Conservation (phyloP, 352 stramenopile genomes). For the Globisporangium iwayamae region DNA sequence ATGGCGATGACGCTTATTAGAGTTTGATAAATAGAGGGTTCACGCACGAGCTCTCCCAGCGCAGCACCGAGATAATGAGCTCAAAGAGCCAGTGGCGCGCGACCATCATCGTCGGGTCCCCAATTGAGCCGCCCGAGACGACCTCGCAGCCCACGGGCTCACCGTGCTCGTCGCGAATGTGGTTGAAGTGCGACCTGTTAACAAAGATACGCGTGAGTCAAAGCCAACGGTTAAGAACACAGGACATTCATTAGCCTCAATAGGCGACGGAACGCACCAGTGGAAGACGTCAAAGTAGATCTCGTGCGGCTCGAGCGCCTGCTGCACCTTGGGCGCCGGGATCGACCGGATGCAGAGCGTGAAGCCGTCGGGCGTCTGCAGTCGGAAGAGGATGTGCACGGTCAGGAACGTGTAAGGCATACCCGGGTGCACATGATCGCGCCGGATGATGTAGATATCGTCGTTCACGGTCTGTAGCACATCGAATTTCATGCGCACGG, state of each 20-base stretch:
- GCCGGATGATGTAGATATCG: constrained; percentile 52
- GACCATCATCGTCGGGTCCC: constrained; percentile 42
- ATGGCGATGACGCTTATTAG: neutral
- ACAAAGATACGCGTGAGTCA: neutral
- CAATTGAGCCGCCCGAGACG: constrained; percentile 48
- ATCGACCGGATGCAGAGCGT: constrained; percentile 61
- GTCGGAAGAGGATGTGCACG: constrained; percentile 53
- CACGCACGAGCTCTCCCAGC: constrained; percentile 52
- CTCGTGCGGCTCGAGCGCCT: constrained; percentile 39
- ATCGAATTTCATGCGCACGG: constrained; percentile 39
- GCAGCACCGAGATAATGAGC: constrained; percentile 56
- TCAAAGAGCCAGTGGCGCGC: constrained; percentile 66
- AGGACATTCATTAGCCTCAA: neutral
- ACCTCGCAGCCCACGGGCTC: constrained; percentile 42
- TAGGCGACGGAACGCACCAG: constrained; percentile 28
- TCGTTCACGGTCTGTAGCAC: constrained; percentile 52
- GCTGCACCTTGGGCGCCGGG: constrained; percentile 40
- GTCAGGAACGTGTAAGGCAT: constrained; percentile 53
- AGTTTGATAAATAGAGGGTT: constrained; percentile 43
- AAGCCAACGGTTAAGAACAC: neutral
- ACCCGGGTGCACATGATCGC: constrained; percentile 43
- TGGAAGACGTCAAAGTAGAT: constrained; percentile 64
- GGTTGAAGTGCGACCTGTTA: constrained; percentile 51
- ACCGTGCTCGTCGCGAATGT: constrained; percentile 37
- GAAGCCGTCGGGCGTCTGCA: constrained; percentile 54